Base-by-base conservation (phyloP, 2,329 filamentous ascomycete species). In the Whalleya microplaca region DNA sequence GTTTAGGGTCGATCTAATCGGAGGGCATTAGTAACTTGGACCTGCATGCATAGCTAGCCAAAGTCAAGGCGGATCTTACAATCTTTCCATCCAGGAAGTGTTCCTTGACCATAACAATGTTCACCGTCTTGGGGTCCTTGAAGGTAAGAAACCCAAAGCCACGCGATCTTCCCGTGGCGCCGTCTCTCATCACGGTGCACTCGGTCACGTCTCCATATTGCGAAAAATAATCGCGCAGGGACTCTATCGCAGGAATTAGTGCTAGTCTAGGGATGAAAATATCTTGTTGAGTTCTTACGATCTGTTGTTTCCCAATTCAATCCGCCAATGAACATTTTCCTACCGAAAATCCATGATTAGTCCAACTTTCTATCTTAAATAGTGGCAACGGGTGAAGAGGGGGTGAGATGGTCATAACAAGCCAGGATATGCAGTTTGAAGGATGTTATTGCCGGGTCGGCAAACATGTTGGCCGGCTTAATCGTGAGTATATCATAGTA, bases 271-370 rank as follows among this genome's bases (percentile, higher is more conserved):
- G 18, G 21, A 44, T 14, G 49, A 32, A 50, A 52, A 23, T 40
- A 51, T 27, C 20, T 51, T 43, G 20, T n/a, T 12, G 20, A 40
- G 42, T 78, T 21, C 92, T 83, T 87, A 98, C 94, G 88, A 79
- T 98, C 94, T 53, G 95, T 98, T 16, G 95, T 99, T 76, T 99
- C 95, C 95, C 95, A 99, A 73, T 99, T 99, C 53, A 99, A 79
- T 41, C 95, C 95, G 69, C 95, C 95, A 76, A 99, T 99, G 69
- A 99, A 99, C 95, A 99, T 99, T 80, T 99, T 99, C 70, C 95
- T 99, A 78, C 70, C 67, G 56, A 71, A 63, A 67, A 66, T 58
- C 19, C 18, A 52, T 52, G 37, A 62, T 71, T 52, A 71, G 69
- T 55, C 37, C 55, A 23, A 37, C 45, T 48, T 48, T 43, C 45